Evolutionary conservation across 1,139 yeast species (phyloP), one percentile per base, ranked within the genome.

Genomic region (Pneumocystis murina): DNA sequence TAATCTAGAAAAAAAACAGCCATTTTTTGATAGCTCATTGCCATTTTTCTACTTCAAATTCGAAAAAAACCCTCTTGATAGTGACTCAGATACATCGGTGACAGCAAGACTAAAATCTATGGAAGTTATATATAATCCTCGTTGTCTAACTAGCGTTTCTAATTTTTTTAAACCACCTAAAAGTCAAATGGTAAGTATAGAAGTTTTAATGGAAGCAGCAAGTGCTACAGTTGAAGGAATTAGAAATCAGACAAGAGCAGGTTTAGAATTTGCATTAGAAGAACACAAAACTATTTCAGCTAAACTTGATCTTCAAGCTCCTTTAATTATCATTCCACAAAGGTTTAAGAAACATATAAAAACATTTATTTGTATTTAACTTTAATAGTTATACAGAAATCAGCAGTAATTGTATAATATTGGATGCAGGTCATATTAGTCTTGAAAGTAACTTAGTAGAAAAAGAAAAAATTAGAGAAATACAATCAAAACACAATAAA

Each of bases 371-470:
- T 48, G 12, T 24, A 48, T 48, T 24, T 48, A 24, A 24, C 33
- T 24, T 24, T 24, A 48, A 48, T 12, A 48, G 55, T 24, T 48
- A 48, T 48, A 80, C 83, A 16, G 83, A 82, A 68, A 84, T 88
- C 84, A 80, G 86, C 59, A 84, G 97, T 0, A 95, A 97, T 0
- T 96, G 95, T 66, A 91, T 92, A 3, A 83, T 92, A 16, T 78
- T 94, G 64, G 98, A 94, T 79, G 97, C 97, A 16, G 99, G 99
- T 71, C 97, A 92, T 73, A 85, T 94, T 41, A 85, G 91, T 70
- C 84, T 92, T 7, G 76, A 79, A 1, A 88, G 96, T 72, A 92
- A 90, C 68, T 78, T 91, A 60, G 96, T 86, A 1, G 88, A 88
- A 61, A 82, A 82, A 69, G 80, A 82, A 2, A 83, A 82, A 62